Conservation (phyloP, 169 alveolate genomes). For the Neospora caninum region DNA sequence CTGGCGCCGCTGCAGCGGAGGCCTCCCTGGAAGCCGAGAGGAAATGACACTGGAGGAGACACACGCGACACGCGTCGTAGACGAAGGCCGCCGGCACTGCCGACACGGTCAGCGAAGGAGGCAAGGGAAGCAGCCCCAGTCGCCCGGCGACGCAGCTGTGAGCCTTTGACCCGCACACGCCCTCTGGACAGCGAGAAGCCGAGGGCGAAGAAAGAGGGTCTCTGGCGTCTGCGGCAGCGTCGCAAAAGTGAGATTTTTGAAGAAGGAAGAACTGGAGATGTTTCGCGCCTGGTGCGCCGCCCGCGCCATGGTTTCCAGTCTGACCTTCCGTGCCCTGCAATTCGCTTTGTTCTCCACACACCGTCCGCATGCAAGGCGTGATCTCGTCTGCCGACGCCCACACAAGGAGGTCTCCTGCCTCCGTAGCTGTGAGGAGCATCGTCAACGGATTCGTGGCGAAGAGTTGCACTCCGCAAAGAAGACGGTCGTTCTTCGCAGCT, state of each 20-base stretch:
- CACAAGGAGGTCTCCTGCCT: background rate
- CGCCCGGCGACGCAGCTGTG: background rate
- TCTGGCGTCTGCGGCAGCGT: background rate
- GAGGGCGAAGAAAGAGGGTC: background rate
- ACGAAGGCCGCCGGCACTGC: conserved; percentile 1
- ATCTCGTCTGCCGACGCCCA: conserved; percentile 1
- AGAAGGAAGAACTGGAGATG: background rate
- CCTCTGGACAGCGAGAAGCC: background rate
- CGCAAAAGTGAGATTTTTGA: background rate
- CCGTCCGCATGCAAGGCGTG: background rate
- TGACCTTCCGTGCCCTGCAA: background rate
- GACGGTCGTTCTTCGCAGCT: background rate
- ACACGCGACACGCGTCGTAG: background rate
- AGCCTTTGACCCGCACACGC: background rate
- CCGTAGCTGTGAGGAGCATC: conserved; percentile 1
- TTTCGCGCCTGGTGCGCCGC: background rate
- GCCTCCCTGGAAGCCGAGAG: background rate
- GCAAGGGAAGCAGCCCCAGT: background rate
- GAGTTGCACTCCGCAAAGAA: background rate
- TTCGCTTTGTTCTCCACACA: background rate
- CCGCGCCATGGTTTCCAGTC: background rate
- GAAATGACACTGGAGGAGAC: background rate
- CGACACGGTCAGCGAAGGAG: background rate
- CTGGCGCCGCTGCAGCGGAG: background rate
- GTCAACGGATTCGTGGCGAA: background rate